Percentiles rank a stretch among this genome's conserved stretches.
Conservation (phyloP, 345 rosid species). For the Microcos paniculata region DNA sequence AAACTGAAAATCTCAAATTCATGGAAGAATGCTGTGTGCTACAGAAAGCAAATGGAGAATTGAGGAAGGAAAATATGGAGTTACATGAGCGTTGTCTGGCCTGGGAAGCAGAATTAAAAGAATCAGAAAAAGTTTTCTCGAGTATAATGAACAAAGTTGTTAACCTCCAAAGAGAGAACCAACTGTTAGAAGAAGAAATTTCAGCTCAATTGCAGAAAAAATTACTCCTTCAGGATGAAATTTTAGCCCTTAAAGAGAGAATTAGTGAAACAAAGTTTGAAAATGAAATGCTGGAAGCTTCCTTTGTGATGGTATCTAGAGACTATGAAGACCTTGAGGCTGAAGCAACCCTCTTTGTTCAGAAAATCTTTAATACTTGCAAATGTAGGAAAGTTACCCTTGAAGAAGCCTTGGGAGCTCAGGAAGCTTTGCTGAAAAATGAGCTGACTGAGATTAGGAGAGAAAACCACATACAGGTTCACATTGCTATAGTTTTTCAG, state of each 20-base stretch:
- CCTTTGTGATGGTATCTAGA: constrained; percentile 45
- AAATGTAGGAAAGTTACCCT: constrained; percentile 43
- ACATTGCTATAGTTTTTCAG: not conserved
- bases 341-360: constrained; percentile 25
- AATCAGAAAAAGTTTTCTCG: constrained; percentile 38
- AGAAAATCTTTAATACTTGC: constrained; percentile 44
- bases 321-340: constrained; percentile 48
- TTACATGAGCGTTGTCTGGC: constrained; percentile 40
- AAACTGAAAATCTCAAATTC: constrained; percentile 44
- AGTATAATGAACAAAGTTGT: constrained; percentile 32
- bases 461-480: constrained; percentile 30
- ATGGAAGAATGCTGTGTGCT: constrained; percentile 56
- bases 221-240: constrained; percentile 47
- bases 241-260: constrained; percentile 42
- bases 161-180: constrained; percentile 40
- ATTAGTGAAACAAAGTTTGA: constrained; percentile 52
- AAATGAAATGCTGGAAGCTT: constrained; percentile 57
- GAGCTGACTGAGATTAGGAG: constrained; percentile 54
- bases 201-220: constrained; percentile 50
- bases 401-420: constrained; percentile 51
- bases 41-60: constrained; percentile 45
- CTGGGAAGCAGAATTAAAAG: constrained; percentile 53
- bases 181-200: constrained; percentile 52
- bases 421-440: constrained; percentile 45
- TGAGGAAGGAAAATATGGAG: constrained; percentile 44